A percentile compares a stretch with the other conserved stretches of the same genome.
phyloP scores from a whole-genome alignment of 345 rosid genomes.

The Murraya paniculata region DNA sequence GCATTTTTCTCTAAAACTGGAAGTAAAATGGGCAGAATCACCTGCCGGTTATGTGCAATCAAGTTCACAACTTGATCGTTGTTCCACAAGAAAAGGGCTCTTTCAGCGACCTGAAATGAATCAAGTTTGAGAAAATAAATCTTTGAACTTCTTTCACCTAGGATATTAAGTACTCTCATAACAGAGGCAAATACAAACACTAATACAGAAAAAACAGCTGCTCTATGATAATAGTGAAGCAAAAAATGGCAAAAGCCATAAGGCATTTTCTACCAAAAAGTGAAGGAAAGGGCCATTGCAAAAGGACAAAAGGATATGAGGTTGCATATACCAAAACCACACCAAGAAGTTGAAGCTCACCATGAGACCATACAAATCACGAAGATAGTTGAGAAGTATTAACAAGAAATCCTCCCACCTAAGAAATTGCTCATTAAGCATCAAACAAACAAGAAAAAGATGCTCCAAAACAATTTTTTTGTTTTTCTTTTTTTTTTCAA shows the following conservation, averaged over 20 bases:
- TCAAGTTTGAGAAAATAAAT: background rate
- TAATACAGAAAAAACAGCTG: background rate
- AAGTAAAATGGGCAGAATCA: constrained; percentile 62
- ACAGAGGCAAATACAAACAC: background rate
- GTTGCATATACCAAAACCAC: background rate
- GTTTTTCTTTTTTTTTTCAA: background rate
- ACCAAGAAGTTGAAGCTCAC: background rate
- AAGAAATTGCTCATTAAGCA: background rate
- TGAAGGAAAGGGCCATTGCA: background rate
- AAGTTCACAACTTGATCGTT: constrained; percentile 81
- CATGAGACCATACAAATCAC: background rate
- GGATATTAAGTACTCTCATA: background rate
- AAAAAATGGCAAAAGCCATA: background rate
- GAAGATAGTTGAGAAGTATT: background rate
- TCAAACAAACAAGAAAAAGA: background rate
- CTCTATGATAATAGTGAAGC: no score
- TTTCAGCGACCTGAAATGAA: constrained; percentile 79
- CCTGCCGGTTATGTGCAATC: constrained; percentile 63
- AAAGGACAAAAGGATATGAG: constrained; percentile 1
- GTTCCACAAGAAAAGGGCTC: constrained; percentile 88
- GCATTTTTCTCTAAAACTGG: constrained; percentile 73
- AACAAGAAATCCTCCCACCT: background rate
- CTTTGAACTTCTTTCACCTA: background rate
- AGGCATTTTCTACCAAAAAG: background rate
- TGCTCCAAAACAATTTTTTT: background rate